Conservation (phyloP, 352 stramenopile species). For the Aphanomyces invadans region DNA sequence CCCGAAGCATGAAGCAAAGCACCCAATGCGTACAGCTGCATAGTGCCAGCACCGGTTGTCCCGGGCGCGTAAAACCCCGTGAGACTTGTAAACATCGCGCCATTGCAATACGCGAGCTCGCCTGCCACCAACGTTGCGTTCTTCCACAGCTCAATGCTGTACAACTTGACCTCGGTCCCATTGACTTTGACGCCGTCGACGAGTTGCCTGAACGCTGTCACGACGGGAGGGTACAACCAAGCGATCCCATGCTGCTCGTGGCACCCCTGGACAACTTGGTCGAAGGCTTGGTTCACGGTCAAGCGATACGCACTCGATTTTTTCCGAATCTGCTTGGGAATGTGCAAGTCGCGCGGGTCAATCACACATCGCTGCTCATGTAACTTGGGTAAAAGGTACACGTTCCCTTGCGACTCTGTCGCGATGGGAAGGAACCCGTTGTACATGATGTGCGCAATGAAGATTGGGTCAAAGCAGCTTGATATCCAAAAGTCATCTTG, state of each 20-base stretch:
- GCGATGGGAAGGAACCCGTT: conserved; percentile 94
- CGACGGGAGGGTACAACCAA: conserved; percentile 90
- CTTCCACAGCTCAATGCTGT: conserved; percentile 88
- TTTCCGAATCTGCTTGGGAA: conserved; percentile 87
- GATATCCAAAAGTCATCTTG: conserved; percentile 92
- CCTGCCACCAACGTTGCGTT: conserved; percentile 75
- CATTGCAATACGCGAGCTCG: conserved; percentile 90
- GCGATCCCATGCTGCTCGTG: conserved; percentile 88
- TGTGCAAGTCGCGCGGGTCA: conserved; percentile 45
- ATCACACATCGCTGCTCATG: conserved; percentile 85
- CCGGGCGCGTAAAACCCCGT: conserved; percentile 57
- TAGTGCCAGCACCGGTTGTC: conserved; percentile 63
- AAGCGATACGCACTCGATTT: conserved; percentile 81
- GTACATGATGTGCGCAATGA: conserved; percentile 88
- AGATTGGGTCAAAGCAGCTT: conserved; percentile 76
- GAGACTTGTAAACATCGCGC: conserved; percentile 86
- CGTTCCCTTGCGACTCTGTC: conserved; percentile 56
- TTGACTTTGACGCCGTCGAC: conserved; percentile 51
- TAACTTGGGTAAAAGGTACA: conserved; percentile 83
- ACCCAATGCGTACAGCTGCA: conserved; percentile 76
- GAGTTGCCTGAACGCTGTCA: conserved; percentile 69
- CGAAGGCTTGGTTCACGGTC: conserved; percentile 84
- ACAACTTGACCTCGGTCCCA: conserved; percentile 57
- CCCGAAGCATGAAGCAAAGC: conserved; percentile 62
- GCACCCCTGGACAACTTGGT: conserved; percentile 83